Base-by-base conservation (phyloP, 139 green algal genomes). In the Klebsormidium nitens region DNA sequence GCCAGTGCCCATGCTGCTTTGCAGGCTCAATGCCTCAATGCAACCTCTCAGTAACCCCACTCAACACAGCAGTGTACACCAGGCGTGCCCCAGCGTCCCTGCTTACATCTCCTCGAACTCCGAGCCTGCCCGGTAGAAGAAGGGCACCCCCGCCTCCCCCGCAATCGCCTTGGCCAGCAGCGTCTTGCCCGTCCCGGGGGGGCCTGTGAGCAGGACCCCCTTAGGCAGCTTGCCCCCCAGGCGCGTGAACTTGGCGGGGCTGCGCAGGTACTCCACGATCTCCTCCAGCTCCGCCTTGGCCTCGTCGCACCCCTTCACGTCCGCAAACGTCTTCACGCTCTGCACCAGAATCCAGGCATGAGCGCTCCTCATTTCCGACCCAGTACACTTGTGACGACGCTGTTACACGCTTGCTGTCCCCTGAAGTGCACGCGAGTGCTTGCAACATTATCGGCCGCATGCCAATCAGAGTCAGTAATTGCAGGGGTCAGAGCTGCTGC, bases 31-130 rank as follows among this genome's bases (percentile, higher is more conserved):
- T n/a, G n/a, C n/a, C n/a, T n/a, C n/a, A n/a, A n/a, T n/a, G n/a
- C n/a, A n/a, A n/a, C n/a, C n/a, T n/a, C n/a, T n/a, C n/a, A n/a
- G n/a, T n/a, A n/a, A n/a, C n/a, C n/a, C n/a, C n/a, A n/a, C n/a
- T n/a, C n/a, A n/a, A n/a, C n/a, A n/a, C n/a, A n/a, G n/a, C n/a
- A n/a, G n/a, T n/a, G n/a, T n/a, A n/a, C n/a, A n/a, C 63, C 8
- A 36, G 37, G 17, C 40, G 31, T 36, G 37, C n/a, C n/a, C n/a
- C n/a, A 52, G 14, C 44, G 44, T 28, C 14, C 44, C 59, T 6
- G 59, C 68, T 36, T 38, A 98, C 85, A 98, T 91, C 88, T 99
- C 94, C 63, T 98, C 94, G 76, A 99, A 99, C 83, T 98, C 94
- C 0, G 89, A 96, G 57, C 91, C 94, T 34, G 87, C 87, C 64